These are phyloP conservation scores for Penicillium angulare DNA, from an alignment of 495 filamentous ascomycete species.

Conservation along the genomic window DNA sequence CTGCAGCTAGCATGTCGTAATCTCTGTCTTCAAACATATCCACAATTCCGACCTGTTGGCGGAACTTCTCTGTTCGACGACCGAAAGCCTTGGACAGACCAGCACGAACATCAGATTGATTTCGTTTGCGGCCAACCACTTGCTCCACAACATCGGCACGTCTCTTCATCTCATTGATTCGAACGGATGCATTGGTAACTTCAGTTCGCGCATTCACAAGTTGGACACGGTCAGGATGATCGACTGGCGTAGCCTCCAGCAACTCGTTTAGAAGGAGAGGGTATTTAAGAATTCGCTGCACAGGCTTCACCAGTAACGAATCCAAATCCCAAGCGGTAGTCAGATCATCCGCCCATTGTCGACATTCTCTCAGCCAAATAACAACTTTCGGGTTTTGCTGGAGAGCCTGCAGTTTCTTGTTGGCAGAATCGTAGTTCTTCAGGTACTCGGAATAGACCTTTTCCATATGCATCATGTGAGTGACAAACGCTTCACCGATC, in stretches of 20 bases:
- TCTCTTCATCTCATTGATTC: conserved; percentile 92
- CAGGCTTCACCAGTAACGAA: conserved; percentile 90
- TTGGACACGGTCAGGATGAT: conserved; percentile 76
- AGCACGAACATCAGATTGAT: conserved; percentile 82
- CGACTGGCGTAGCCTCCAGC: conserved; percentile 70
- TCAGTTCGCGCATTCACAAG: conserved; percentile 62
- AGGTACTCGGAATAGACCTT: conserved; percentile 81
- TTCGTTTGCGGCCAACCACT: conserved; percentile 81
- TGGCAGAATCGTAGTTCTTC: conserved; percentile 81
- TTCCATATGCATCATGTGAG: conserved; percentile 75
- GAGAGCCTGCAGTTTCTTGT: conserved; percentile 70
- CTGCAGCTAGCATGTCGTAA: conserved; percentile 72
- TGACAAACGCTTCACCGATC: conserved; percentile 75
- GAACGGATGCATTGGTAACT: conserved; percentile 68
- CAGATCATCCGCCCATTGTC: conserved; percentile 79
- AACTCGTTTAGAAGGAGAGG: conserved; percentile 78
- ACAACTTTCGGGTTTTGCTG: conserved; percentile 72
- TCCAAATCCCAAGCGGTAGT: conserved; percentile 92
- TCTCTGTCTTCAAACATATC: conserved; percentile 72
- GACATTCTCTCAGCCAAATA: conserved; percentile 91
- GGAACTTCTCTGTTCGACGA: conserved; percentile 75
- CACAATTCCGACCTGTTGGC: conserved; percentile 64
- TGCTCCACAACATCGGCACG: conserved; percentile 86
- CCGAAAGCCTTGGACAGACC: conserved; percentile 85
- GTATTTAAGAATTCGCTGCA: conserved; percentile 90